Conservation (phyloP, 2,329 filamentous ascomycete genomes). For the Hymenoscyphus fructigenus region DNA sequence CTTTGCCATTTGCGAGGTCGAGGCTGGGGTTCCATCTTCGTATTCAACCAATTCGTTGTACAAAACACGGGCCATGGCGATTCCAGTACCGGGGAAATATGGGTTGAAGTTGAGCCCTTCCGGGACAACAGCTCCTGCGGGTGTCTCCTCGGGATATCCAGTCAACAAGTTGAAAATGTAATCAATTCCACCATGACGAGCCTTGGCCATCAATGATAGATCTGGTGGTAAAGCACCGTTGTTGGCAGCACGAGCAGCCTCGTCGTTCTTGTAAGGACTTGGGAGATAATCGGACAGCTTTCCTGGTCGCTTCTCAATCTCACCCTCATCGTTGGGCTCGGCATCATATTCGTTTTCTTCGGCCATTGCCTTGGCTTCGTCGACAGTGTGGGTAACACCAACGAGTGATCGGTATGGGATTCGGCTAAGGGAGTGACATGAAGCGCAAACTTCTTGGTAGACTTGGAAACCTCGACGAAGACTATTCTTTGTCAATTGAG, state of each 20-base stretch:
- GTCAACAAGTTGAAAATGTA: slow-evolving; percentile 98
- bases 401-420: slow-evolving; percentile 92
- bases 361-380: slow-evolving; percentile 95
- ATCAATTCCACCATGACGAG: slow-evolving; percentile 93
- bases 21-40: slow-evolving; percentile 91
- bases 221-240: slow-evolving; percentile 96
- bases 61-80: slow-evolving; percentile 97
- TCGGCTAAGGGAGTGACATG: slow-evolving; percentile 94
- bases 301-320: slow-evolving; percentile 97
- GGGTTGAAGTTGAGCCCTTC: slow-evolving; percentile 99
- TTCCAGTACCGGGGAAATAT: slow-evolving; percentile 98
- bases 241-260: slow-evolving; percentile 96
- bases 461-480: slow-evolving; percentile 99
- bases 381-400: slow-evolving; percentile 88
- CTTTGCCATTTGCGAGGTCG: slow-evolving; percentile 99
- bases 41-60: slow-evolving; percentile 98
- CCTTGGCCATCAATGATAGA: slow-evolving; percentile 97
- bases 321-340: slow-evolving; percentile 96
- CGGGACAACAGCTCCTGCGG: slow-evolving; percentile 81
- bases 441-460: slow-evolving; percentile 96
- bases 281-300: slow-evolving; percentile 98
- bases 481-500: slow-evolving; percentile 47
- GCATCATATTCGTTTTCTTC: slow-evolving; percentile 99
- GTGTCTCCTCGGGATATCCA: slow-evolving; percentile 94
- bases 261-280: slow-evolving; percentile 96